These are phyloP conservation scores for Sindora glabra DNA, from an alignment of 306 rosid species.

Conservation along the genomic window DNA sequence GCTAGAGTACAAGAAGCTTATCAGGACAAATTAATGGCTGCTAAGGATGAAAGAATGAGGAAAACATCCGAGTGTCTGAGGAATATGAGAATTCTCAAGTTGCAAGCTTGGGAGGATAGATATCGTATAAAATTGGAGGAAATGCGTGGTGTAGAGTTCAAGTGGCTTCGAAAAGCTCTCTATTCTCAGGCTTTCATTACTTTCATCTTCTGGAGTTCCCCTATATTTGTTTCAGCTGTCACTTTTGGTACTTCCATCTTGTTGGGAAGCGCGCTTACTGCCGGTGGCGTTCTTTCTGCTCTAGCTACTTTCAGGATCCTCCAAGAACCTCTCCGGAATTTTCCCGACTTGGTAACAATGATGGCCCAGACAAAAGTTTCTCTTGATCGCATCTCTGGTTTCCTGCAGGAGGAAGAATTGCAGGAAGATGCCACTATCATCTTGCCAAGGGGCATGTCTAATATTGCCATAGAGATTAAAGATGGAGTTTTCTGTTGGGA, in stretches of 20 bases:
- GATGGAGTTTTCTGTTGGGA: conserved; percentile 84
- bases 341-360: conserved; percentile 95
- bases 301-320: conserved; percentile 97
- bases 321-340: conserved; percentile 98
- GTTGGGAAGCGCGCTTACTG: conserved; percentile 78
- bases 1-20: conserved; percentile 82
- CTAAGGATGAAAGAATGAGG: conserved; percentile 98
- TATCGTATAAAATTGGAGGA: conserved; percentile 71
- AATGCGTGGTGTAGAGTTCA: conserved; percentile 91
- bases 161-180: conserved; percentile 88
- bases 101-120: conserved; percentile 99
- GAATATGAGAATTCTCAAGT: conserved; percentile 95
- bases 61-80: conserved; percentile 91
- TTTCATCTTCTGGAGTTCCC: conserved; percentile 99
- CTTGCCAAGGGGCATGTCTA: conserved; percentile 67
- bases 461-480: conserved; percentile 67
- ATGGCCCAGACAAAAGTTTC: conserved; percentile 99
- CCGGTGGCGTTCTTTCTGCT: conserved; percentile 97
- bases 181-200: conserved; percentile 97
- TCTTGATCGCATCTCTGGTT: conserved; percentile 83
- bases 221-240: conserved; percentile 93
- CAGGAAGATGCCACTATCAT: conserved; percentile 80
- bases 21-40: conserved; percentile 95
- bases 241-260: conserved; percentile 82
- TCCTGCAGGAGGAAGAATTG: conserved; percentile 90